These are phyloP conservation scores for Pelargonium australe DNA, from an alignment of 441 rosid genomes.

Conservation along the genomic window DNA sequence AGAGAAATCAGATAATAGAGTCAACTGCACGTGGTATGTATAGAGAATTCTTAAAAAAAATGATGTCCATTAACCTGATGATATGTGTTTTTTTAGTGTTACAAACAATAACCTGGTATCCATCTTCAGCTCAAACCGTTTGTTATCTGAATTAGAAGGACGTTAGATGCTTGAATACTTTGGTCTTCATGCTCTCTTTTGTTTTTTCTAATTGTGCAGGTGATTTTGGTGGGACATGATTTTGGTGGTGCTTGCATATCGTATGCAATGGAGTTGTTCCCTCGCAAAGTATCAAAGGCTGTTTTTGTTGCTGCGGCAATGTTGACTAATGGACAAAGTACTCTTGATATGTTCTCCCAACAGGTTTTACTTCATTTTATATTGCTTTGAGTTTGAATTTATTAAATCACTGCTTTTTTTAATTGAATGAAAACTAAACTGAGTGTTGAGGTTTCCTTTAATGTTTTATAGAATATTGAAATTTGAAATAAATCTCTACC, in stretches of 20 bases:
- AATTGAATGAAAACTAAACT: neutral
- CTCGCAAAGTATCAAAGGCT: slow-evolving; percentile 63
- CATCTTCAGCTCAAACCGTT: neutral
- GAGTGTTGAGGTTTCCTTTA: neutral
- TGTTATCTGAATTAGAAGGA: neutral
- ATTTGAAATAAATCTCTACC: neutral
- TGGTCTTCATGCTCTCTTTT: neutral
- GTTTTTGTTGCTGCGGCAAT: slow-evolving; percentile 75
- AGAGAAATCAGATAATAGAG: neutral
- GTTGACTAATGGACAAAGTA: slow-evolving; percentile 63
- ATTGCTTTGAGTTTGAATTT: neutral
- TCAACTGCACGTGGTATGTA: neutral
- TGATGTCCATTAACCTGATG: neutral
- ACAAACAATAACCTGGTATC: neutral
- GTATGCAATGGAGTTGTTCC: slow-evolving; percentile 77
- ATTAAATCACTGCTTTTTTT: neutral
- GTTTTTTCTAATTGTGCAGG: slow-evolving; percentile 37
- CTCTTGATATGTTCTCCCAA: slow-evolving; percentile 62
- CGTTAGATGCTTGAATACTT: neutral
- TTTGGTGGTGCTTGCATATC: slow-evolving; percentile 88
- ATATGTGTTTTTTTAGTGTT: neutral
- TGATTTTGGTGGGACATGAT: slow-evolving; percentile 86
- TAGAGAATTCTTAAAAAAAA: neutral
- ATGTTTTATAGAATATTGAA: neutral
- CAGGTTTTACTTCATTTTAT: slow-evolving; percentile 41